These are phyloP conservation scores for Lomentospora prolificans DNA, from an alignment of 2,329 filamentous ascomycete species.

Conservation along the genomic window DNA sequence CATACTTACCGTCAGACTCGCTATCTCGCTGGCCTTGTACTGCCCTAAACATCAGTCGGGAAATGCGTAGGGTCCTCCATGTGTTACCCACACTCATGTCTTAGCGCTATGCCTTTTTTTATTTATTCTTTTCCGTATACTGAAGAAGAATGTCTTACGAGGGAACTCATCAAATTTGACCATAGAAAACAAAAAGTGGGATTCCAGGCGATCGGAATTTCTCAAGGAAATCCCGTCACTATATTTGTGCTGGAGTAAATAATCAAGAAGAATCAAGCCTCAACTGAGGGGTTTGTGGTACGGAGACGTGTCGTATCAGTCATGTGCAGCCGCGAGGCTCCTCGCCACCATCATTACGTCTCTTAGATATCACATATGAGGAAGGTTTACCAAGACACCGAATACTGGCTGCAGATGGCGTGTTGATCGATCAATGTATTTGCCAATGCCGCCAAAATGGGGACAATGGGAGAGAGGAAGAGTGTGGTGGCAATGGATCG, in stretches of 20 bases:
- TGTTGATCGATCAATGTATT: neutral
- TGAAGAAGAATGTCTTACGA: neutral
- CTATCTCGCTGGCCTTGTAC: neutral
- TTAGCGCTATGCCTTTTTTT: neutral
- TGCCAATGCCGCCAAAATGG: neutral
- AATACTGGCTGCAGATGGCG: neutral
- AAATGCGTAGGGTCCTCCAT: neutral
- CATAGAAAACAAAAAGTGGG: neutral
- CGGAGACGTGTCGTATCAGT: neutral
- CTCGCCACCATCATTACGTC: neutral
- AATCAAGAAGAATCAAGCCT: neutral
- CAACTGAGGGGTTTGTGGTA: neutral
- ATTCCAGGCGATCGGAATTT: neutral
- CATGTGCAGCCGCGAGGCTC: neutral
- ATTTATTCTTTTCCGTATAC: neutral
- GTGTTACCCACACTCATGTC: neutral
- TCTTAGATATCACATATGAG: neutral
- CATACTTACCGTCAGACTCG: neutral
- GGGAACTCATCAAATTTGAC: neutral
- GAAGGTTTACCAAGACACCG: neutral
- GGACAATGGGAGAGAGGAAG: too few species aligned
- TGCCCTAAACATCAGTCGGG: neutral
- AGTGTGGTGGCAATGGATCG: neutral
- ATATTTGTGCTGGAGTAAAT: neutral
- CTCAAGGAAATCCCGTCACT: neutral